These are phyloP conservation scores for Stachybotrys echinatus DNA, from an alignment of 2,329 filamentous ascomycete genomes.

Conservation along the genomic window DNA sequence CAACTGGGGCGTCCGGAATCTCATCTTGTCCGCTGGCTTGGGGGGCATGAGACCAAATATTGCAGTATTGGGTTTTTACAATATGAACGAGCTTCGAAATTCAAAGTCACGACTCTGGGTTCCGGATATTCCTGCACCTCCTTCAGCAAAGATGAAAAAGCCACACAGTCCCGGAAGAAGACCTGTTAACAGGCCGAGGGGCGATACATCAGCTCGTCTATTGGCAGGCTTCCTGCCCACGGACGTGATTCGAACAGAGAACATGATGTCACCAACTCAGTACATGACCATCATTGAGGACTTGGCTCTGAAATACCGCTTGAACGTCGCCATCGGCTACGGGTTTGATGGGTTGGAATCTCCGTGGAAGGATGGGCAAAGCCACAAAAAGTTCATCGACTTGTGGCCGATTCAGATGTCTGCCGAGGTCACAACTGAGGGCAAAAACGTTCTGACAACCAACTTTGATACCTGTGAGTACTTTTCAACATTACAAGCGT, in stretches of 20 bases:
- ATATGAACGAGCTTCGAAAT: constrained; percentile 68
- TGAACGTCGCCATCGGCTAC: constrained; percentile 81
- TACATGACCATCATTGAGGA: constrained; percentile 85
- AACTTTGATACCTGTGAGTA: constrained; percentile 83
- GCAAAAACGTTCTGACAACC: constrained; percentile 67
- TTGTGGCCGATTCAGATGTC: constrained; percentile 95
- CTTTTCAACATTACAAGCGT: background rate
- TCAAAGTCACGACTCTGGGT: constrained; percentile 52
- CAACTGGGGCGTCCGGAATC: constrained; percentile 79
- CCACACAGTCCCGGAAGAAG: constrained; percentile 24
- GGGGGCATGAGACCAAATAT: constrained; percentile 90
- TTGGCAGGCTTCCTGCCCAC: constrained; percentile 60
- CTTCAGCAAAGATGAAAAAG: constrained; percentile 23
- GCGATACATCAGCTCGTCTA: constrained; percentile 50
- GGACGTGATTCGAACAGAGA: constrained; percentile 63
- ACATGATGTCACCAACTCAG: constrained; percentile 62
- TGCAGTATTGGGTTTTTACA: constrained; percentile 74
- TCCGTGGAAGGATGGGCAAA: constrained; percentile 51
- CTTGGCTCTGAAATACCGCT: constrained; percentile 67
- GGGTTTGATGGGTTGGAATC: constrained; percentile 74
- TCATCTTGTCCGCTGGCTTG: constrained; percentile 74
- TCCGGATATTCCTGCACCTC: constrained; percentile 39
- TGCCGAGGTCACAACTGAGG: constrained; percentile 67
- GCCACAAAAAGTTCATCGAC: constrained; percentile 75
- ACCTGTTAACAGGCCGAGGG: constrained; percentile 32